Base-by-base conservation (phyloP, 164 flowering plant genomes). In the Vitis labrusca region DNA sequence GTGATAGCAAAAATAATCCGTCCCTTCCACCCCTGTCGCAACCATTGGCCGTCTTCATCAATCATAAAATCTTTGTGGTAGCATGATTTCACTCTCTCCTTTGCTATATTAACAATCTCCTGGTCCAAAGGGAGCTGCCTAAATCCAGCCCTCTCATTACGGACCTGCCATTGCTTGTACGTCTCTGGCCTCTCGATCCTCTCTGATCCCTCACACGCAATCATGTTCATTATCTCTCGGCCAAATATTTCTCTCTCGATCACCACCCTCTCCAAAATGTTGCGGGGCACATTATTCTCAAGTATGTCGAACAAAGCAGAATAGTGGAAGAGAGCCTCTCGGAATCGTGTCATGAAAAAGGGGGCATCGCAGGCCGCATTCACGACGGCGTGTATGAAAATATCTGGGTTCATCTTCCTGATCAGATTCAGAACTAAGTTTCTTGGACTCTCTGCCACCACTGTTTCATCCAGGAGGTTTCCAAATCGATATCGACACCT, bases 121-220 rank as follows among this genome's bases (percentile, higher is more conserved):
- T 60, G 63, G 44, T 60, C 63, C 44, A 60, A 15, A 3, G 63
- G 63, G 0, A 60, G 12, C 63, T 19, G 37, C 63, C 27, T 60
- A 8, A 60, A 77, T 37, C 86, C 86, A 49, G 81, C 81, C 71
- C 86, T 77, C 23, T 50, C 16, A 52, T 52, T 79, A 51, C 86
- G 71, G 5, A 64, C 73, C 65, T 83, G 86, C 83, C 85, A 81
- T 62, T 81, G 86, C 75, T 76, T 83, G 77, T 81, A 83, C 3
- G 84, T 78, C 76, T 83, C 85, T 13, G 85, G 83, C 67, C 86
- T 79, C 63, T 81, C 84, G 30, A 79, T 69, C 74, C 86, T 77
- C 67, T 81, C 86, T 1, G 64, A 57, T 1, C 76, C 86, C 44
- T 83, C 86, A 75, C 86, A 81, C 2, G 86, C 79, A 53, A 83